phyloP scores from a whole-genome alignment of 257 asterid genomes.

The Nicotiana tabacum region DNA sequence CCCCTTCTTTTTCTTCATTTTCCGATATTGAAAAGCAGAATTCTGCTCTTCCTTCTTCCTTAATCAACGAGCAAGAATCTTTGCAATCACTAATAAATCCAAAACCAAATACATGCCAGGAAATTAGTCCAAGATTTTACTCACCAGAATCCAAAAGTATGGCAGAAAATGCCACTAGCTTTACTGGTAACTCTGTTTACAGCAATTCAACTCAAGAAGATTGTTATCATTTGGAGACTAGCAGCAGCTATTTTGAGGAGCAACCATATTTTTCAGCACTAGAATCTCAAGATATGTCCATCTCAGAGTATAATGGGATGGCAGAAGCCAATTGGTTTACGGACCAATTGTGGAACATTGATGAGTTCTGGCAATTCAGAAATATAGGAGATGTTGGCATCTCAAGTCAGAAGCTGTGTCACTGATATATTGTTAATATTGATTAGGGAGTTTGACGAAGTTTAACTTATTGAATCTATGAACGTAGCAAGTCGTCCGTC shows the following conservation, averaged over 20 bases:
- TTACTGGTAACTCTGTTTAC: background rate
- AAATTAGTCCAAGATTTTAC: background rate
- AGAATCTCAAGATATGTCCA: constrained; percentile 20
- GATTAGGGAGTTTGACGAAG: background rate
- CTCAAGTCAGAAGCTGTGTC: background rate
- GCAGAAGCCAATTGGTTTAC: constrained; percentile 41
- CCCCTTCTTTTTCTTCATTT: constrained; percentile 9
- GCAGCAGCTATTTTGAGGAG: background rate
- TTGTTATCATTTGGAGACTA: constrained; percentile 31
- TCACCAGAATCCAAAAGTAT: background rate
- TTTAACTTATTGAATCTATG: no score
- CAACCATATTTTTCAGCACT: constrained; percentile 20
- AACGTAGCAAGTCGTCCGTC: no score
- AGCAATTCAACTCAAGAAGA: constrained; percentile 6
- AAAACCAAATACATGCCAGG: background rate
- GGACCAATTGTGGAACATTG: constrained; percentile 50
- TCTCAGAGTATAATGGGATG: constrained; percentile 32
- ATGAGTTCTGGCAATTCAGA: constrained; percentile 48
- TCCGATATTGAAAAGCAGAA: constrained; percentile 28
- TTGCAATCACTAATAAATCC: background rate
- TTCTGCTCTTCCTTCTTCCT: constrained; percentile 9
- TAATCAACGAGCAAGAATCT: background rate
- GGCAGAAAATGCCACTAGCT: background rate
- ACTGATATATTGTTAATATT: no score
- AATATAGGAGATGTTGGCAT: constrained; percentile 24